Evolutionary conservation across 805 yeast genomes (phyloP).

Genomic region (Ogataea haglerorum): DNA sequence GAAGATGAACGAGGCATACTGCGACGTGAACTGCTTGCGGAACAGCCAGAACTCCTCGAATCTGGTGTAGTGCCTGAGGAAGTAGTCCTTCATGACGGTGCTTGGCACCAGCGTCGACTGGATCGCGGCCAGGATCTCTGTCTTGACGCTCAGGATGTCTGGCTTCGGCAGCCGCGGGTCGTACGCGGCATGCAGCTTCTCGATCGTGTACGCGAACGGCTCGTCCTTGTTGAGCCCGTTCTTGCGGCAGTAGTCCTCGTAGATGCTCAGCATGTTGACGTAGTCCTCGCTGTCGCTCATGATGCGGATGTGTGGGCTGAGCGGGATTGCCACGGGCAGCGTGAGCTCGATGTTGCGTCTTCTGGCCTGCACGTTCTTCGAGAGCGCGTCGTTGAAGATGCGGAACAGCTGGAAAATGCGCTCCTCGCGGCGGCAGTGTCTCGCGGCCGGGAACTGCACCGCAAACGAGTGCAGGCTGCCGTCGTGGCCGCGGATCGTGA

Average conservation of each 20-base stretch:
- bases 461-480: constrained; percentile 91
- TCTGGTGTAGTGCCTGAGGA: constrained; percentile 61
- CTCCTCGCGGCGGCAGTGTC: constrained; percentile 96
- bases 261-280: constrained; percentile 73
- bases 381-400: constrained; percentile 76
- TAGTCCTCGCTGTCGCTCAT: constrained; percentile 79
- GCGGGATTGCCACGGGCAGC: constrained; percentile 86
- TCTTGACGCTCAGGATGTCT: constrained; percentile 80
- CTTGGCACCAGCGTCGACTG: constrained; percentile 86
- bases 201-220: constrained; percentile 81
- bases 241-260: constrained; percentile 80
- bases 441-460: constrained; percentile 95
- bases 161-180: constrained; percentile 94
- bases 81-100: constrained; percentile 76
- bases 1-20: constrained; percentile 89
- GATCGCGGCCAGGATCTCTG: constrained; percentile 87
- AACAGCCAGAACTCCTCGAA: constrained; percentile 97
- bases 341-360: constrained; percentile 82
- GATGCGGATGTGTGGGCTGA: constrained; percentile 91
- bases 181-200: constrained; percentile 85
- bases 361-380: constrained; percentile 82
- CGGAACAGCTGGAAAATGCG: constrained; percentile 89
- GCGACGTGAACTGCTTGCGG: constrained; percentile 91
- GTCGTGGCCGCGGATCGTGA: constrained; percentile 89
- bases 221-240: constrained; percentile 78